Conservation (phyloP, 2,329 filamentous ascomycete species). For the Exophiala aquamarina region DNA sequence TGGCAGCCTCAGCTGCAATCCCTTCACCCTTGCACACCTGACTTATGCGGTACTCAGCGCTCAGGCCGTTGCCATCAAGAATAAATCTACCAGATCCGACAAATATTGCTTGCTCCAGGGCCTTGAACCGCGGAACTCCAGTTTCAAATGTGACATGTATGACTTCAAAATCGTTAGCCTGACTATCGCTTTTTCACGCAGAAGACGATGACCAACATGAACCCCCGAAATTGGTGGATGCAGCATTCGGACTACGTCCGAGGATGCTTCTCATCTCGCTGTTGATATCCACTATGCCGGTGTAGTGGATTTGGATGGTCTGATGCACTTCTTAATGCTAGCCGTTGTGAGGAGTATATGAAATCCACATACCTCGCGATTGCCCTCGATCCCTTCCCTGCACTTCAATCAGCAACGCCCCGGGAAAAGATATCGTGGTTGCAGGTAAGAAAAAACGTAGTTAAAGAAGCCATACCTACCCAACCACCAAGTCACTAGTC, state of each 20-base stretch:
- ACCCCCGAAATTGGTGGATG: conserved; percentile 39
- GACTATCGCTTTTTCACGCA: too few species aligned
- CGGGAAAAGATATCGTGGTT: too few species aligned
- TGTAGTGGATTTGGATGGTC: conserved; percentile 43
- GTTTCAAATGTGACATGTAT: conserved; percentile 42
- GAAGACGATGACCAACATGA: conserved; percentile 39
- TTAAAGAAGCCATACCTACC: conserved; percentile 31
- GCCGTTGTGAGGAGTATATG: neutral
- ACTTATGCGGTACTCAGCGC: conserved; percentile 45
- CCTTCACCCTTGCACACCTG: conserved; percentile 16
- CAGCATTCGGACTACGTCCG: conserved; percentile 32
- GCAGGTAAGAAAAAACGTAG: too few species aligned
- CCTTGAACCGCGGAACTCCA: conserved; percentile 42
- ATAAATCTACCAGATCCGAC: conserved; percentile 42
- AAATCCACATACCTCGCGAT: conserved; percentile 1
- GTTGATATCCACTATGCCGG: conserved; percentile 38
- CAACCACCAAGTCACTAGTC: conserved; percentile 41
- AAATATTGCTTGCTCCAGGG: conserved; percentile 41
- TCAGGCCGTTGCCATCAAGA: conserved; percentile 21
- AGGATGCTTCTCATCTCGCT: conserved; percentile 37
- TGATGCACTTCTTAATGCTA: conserved; percentile 14
- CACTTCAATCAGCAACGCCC: neutral
- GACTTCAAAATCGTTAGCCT: conserved; percentile 29
- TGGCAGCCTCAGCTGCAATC: neutral
- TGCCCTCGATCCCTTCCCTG: neutral